These are phyloP conservation scores for Lagenidium sp. DNA, from an alignment of 352 stramenopile species.

Conservation along the genomic window DNA sequence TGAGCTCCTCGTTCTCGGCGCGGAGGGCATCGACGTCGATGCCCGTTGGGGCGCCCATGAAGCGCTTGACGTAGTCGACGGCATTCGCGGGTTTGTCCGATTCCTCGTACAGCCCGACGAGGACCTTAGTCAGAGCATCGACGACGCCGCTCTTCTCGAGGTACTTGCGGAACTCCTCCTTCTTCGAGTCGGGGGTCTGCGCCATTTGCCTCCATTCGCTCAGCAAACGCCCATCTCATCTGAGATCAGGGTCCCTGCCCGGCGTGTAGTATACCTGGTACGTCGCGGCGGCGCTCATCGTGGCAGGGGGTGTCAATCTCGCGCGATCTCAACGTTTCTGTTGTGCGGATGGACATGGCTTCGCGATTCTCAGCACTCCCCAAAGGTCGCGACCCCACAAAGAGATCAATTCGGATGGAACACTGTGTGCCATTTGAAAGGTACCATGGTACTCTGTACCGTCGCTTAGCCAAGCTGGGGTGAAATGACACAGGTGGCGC, in stretches of 20 bases:
- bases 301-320: neutral
- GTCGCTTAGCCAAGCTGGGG: no score
- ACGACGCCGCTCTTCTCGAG: conserved; percentile 97
- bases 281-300: conserved; percentile 40
- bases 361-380: no score
- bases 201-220: conserved; percentile 1
- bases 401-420: no score
- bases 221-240: neutral
- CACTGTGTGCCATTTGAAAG: no score
- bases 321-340: no score
- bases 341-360: no score
- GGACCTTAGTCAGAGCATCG: conserved; percentile 95
- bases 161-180: conserved; percentile 98
- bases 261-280: conserved; percentile 32
- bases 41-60: conserved; percentile 89
- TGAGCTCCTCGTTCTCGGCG: conserved; percentile 88
- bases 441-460: no score
- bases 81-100: conserved; percentile 93
- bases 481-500: no score
- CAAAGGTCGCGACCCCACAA: no score
- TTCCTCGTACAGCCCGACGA: conserved; percentile 97
- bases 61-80: conserved; percentile 96
- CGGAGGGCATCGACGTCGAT: conserved; percentile 86
- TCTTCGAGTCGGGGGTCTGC: conserved; percentile 96
- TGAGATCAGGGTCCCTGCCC: no score